phyloP scores from a whole-genome alignment of 2,329 filamentous ascomycete genomes.

The Trichoderma oligosporum region DNA sequence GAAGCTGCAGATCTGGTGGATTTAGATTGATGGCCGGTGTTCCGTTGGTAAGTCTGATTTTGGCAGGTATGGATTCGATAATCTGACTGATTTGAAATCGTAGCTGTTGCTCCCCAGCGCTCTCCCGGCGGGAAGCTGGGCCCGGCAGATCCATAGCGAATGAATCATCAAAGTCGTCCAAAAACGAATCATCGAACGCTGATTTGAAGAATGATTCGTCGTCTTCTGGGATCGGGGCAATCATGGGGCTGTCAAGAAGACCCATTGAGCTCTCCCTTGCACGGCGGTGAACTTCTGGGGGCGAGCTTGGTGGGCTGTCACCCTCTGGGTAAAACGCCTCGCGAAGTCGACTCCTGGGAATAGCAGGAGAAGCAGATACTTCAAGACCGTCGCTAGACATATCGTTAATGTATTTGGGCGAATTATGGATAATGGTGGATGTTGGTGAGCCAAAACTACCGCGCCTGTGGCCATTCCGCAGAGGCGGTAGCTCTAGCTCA shows the following conservation, averaged over 20 bases:
- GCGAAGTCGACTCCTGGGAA: conserved; percentile 30
- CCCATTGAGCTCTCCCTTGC: conserved; percentile 32
- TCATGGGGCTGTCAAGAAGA: conserved; percentile 46
- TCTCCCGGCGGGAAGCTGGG: conserved; percentile 30
- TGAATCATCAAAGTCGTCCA: conserved; percentile 46
- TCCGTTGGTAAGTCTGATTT: conserved; percentile 67
- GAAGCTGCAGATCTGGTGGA: conserved; percentile 54
- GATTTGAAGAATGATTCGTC: conserved; percentile 40
- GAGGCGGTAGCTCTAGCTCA: conserved; percentile 34
- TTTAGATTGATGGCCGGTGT: conserved; percentile 49
- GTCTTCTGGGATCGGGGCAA: conserved; percentile 40
- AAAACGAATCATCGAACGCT: conserved; percentile 42
- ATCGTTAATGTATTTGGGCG: conserved; percentile 38
- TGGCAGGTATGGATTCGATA: conserved; percentile 70
- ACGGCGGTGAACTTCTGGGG: conserved; percentile 32
- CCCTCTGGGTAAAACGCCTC: conserved; percentile 36
- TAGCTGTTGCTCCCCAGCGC: conserved; percentile 61
- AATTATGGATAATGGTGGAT: conserved; percentile 39
- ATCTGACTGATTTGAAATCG: conserved; percentile 78
- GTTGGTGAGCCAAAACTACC: conserved; percentile 35
- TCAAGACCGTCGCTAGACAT: conserved; percentile 44
- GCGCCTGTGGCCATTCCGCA: conserved; percentile 31
- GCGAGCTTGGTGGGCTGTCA: conserved; percentile 49
- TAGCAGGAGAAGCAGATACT: conserved; percentile 41
- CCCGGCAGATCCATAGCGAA: conserved; percentile 31